Evolutionary conservation across 2,329 filamentous ascomycete genomes (phyloP).

Genomic region (Cercospora janseana): DNA sequence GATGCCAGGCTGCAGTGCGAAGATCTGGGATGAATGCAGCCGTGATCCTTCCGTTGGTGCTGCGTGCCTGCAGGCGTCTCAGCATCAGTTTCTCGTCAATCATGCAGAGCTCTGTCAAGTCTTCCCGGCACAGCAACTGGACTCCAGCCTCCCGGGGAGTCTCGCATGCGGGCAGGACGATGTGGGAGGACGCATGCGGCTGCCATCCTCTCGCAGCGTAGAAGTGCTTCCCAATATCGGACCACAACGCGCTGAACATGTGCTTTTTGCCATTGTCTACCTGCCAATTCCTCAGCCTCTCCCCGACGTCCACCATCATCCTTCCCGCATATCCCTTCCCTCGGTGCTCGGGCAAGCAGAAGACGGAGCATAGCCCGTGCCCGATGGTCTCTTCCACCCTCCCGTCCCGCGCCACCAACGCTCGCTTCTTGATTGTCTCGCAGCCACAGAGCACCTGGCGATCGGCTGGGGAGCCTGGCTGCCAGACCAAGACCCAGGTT

Average conservation of each 20-base stretch:
- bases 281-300: constrained; percentile 54
- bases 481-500: constrained; percentile 60
- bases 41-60: constrained; percentile 18
- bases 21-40: constrained; percentile 69
- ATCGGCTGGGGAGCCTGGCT: constrained; percentile 33
- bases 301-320: constrained; percentile 68
- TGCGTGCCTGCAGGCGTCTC: constrained; percentile 47
- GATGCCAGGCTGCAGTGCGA: constrained; percentile 71
- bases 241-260: constrained; percentile 77
- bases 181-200: constrained; percentile 69
- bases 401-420: constrained; percentile 47
- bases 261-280: constrained; percentile 45
- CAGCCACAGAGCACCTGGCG: constrained; percentile 55
- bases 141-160: constrained; percentile 17
- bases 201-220: constrained; percentile 78
- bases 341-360: constrained; percentile 64
- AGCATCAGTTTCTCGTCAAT: constrained; percentile 64
- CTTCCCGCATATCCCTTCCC: constrained; percentile 73
- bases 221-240: constrained; percentile 80
- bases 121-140: constrained; percentile 53
- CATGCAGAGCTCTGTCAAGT: constrained; percentile 61
- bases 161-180: constrained; percentile 56
- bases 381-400: constrained; percentile 57
- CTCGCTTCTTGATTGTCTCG: constrained; percentile 55
- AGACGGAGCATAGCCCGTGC: constrained; percentile 78